These are phyloP conservation scores for Rhizopogon sp. DNA, from an alignment of 768 basidiomycete species.

Conservation along the genomic window DNA sequence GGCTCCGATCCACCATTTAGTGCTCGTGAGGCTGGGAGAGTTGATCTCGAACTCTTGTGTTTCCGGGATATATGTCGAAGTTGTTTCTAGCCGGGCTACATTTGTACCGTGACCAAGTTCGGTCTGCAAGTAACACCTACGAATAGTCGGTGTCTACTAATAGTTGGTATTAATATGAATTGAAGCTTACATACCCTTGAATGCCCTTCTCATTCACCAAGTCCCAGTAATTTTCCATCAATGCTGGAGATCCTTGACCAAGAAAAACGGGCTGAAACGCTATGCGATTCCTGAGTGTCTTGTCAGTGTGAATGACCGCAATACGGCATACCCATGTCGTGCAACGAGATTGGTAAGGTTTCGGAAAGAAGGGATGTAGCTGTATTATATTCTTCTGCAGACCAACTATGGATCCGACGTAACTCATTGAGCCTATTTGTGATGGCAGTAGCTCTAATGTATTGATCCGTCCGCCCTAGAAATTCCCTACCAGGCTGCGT, in stretches of 20 bases:
- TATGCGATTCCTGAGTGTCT: conserved; percentile 12
- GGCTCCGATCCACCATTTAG: conserved; percentile 82
- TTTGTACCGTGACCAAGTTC: conserved; percentile 79
- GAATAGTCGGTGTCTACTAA: background rate
- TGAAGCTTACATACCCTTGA: conserved; percentile 33
- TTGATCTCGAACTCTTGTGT: conserved; percentile 70
- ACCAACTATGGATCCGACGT: conserved; percentile 50
- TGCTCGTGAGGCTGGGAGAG: conserved; percentile 68
- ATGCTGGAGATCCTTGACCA: conserved; percentile 52
- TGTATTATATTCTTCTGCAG: conserved; percentile 36
- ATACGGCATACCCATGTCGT: conserved; percentile 27
- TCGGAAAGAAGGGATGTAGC: conserved; percentile 53
- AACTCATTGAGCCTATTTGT: conserved; percentile 57
- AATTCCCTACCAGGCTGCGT: conserved; percentile 38
- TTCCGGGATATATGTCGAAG: conserved; percentile 66
- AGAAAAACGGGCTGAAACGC: conserved; percentile 66
- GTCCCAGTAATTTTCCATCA: conserved; percentile 47
- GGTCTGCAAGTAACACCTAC: conserved; percentile 69
- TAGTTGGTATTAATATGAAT: too few species aligned
- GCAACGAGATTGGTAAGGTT: conserved; percentile 40
- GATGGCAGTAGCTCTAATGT: conserved; percentile 49
- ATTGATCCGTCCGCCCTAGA: conserved; percentile 52
- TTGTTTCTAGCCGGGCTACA: conserved; percentile 65
- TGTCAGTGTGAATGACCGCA: conserved; percentile 13
- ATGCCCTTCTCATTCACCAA: conserved; percentile 53